These are phyloP conservation scores for Komagataella populi DNA, from an alignment of 805 yeast genomes.

Conservation along the genomic window DNA sequence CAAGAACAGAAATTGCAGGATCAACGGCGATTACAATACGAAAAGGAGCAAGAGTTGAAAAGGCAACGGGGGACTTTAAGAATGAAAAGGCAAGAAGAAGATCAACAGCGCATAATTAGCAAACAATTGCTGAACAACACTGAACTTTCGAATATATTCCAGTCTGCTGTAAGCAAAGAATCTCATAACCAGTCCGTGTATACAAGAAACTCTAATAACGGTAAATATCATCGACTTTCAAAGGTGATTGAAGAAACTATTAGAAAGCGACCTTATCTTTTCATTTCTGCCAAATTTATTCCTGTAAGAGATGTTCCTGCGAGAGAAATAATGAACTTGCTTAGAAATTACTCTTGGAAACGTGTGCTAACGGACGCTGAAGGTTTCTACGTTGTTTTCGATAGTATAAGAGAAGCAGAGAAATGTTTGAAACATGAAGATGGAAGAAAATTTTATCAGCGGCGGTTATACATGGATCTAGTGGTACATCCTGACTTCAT, in stretches of 20 bases:
- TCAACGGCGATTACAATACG: neutral
- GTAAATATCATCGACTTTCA: slow-evolving; percentile 23
- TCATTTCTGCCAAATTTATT: slow-evolving; percentile 36
- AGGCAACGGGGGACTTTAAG: neutral
- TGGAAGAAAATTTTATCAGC: slow-evolving; percentile 35
- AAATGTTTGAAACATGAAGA: slow-evolving; percentile 48
- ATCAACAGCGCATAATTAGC: neutral
- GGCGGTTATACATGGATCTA: slow-evolving; percentile 43
- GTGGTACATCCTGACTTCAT: slow-evolving; percentile 31
- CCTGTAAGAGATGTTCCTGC: slow-evolving; percentile 33
- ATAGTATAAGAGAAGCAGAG: slow-evolving; percentile 41
- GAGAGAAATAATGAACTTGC: slow-evolving; percentile 42
- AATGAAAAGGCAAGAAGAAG: neutral
- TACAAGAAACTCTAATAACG: slow-evolving; percentile 5
- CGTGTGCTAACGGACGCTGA: slow-evolving; percentile 45
- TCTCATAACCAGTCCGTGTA: slow-evolving; percentile 18
- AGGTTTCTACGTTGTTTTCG: slow-evolving; percentile 67
- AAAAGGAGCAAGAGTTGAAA: neutral
- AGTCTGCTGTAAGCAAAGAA: neutral
- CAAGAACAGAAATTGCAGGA: neutral
- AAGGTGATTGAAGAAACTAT: slow-evolving; percentile 32
- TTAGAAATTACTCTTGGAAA: slow-evolving; percentile 52
- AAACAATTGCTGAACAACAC: neutral
- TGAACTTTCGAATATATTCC: neutral
- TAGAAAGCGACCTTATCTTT: slow-evolving; percentile 43